Evolutionary conservation across 306 rosid genomes (phyloP).

Genomic region (Ammopiptanthus mongolicus): DNA sequence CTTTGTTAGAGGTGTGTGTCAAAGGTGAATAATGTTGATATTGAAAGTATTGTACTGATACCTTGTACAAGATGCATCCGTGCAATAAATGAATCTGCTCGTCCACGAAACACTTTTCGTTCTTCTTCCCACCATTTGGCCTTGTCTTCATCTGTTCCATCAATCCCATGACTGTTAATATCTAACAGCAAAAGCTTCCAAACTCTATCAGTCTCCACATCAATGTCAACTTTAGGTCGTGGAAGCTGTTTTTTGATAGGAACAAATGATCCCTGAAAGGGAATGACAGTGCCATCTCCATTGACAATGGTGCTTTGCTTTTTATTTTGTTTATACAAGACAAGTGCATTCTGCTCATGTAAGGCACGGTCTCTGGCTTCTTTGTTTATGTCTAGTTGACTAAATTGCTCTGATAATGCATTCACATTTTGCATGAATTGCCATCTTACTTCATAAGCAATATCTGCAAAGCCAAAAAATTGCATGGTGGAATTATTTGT

Average conservation of each 20-base stretch:
- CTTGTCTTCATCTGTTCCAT: slow-evolving; percentile 84
- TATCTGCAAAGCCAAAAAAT: slow-evolving; percentile 38
- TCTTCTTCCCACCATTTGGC: slow-evolving; percentile 99
- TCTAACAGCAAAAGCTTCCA: slow-evolving; percentile 89
- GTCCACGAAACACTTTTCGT: slow-evolving; percentile 76
- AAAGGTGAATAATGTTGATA: neutral
- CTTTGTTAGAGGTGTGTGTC: neutral
- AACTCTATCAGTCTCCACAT: slow-evolving; percentile 85
- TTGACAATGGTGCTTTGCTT: slow-evolving; percentile 36
- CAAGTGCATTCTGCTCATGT: slow-evolving; percentile 43
- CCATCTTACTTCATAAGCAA: slow-evolving; percentile 19
- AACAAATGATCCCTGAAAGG: slow-evolving; percentile 47
- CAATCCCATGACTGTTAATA: slow-evolving; percentile 84
- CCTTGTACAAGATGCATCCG: slow-evolving; percentile 99
- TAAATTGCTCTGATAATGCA: slow-evolving; percentile 48
- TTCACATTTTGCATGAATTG: slow-evolving; percentile 28
- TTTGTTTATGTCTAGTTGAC: slow-evolving; percentile 48
- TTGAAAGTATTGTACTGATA: slow-evolving; percentile 31
- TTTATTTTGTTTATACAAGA: slow-evolving; percentile 34
- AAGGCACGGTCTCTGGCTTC: slow-evolving; percentile 39
- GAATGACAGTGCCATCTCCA: slow-evolving; percentile 50
- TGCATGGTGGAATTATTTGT: neutral
- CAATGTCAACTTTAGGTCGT: slow-evolving; percentile 90
- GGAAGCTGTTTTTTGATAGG: slow-evolving; percentile 64
- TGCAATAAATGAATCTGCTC: slow-evolving; percentile 94